Conservation (phyloP, 768 basidiomycete species). For the Cyclocybe aegerita region DNA sequence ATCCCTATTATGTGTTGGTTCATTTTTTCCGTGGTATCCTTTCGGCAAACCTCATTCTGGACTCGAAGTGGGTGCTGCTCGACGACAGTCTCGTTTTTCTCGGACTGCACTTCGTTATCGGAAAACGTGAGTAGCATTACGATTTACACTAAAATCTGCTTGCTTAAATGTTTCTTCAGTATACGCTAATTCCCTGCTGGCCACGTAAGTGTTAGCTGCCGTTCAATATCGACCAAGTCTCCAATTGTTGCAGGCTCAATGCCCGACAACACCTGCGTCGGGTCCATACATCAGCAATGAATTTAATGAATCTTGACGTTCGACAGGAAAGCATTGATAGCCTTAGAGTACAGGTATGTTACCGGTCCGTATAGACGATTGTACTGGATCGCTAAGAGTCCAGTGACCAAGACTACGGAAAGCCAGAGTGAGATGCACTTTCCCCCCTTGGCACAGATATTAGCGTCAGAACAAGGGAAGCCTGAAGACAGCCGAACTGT, state of each 20-base stretch:
- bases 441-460: too few species aligned
- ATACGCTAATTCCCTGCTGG: slow-evolving; percentile 48
- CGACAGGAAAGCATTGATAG: too few species aligned
- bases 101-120: slow-evolving; percentile 46
- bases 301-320: neutral
- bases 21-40: neutral
- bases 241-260: slow-evolving; percentile 10
- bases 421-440: too few species aligned
- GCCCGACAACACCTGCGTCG: slow-evolving; percentile 8
- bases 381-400: too few species aligned
- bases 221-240: neutral
- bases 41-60: neutral
- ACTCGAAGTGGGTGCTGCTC: slow-evolving; percentile 41
- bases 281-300: slow-evolving; percentile 1
- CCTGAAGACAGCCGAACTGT: too few species aligned
- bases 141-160: neutral
- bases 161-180: slow-evolving; percentile 26
- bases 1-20: slow-evolving; percentile 45
- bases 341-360: too few species aligned
- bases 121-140: slow-evolving; percentile 33
- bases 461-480: too few species aligned
- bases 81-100: slow-evolving; percentile 42
- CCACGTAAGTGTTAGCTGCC: slow-evolving; percentile 12
- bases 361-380: too few species aligned
- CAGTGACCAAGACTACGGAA: too few species aligned